Evolutionary conservation across 2,329 filamentous ascomycete genomes (phyloP).

Genomic region (Cordyceps javanica): DNA sequence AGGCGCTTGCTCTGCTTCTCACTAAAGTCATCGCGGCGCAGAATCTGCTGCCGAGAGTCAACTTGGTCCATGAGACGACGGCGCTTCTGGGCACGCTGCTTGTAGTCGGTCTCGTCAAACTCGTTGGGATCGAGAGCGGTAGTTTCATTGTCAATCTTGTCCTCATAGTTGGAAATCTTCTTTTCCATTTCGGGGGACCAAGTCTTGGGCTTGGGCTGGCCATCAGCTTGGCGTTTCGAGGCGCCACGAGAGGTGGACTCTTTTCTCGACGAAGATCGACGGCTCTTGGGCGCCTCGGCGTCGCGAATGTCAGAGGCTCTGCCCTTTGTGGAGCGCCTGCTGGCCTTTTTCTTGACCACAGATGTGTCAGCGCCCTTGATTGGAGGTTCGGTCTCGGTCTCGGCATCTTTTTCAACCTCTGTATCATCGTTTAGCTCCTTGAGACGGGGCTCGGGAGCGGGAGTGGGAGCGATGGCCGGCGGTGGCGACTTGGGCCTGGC

Average conservation of each 20-base stretch:
- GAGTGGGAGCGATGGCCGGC: conserved; percentile 28
- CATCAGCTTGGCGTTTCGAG: conserved; percentile 56
- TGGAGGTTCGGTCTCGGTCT: conserved; percentile 27
- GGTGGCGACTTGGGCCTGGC: conserved; percentile 47
- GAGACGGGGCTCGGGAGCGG: conserved; percentile 19
- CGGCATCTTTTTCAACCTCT: conserved; percentile 26
- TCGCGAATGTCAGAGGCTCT: conserved; percentile 47
- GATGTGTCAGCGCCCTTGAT: conserved; percentile 7
- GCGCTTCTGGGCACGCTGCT: conserved; percentile 60
- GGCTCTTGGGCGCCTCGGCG: conserved; percentile 42
- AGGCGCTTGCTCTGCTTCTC: conserved; percentile 56
- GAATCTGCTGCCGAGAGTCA: conserved; percentile 60
- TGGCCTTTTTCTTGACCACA: conserved; percentile 22
- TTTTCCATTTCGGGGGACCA: conserved; percentile 48
- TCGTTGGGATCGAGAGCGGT: conserved; percentile 37
- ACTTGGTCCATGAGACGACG: conserved; percentile 56
- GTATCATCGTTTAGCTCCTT: conserved; percentile 16
- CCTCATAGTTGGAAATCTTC: conserved; percentile 33
- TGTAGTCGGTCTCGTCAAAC: conserved; percentile 40
- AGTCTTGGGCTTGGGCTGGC: conserved; percentile 57
- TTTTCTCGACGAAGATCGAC: conserved; percentile 46
- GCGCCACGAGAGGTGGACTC: conserved; percentile 42
- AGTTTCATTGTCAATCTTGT: conserved; percentile 41
- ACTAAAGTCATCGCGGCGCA: conserved; percentile 54
- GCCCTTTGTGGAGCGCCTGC: conserved; percentile 38